phyloP scores from a whole-genome alignment of 768 basidiomycete genomes.

The Lactarius hatsudake region DNA sequence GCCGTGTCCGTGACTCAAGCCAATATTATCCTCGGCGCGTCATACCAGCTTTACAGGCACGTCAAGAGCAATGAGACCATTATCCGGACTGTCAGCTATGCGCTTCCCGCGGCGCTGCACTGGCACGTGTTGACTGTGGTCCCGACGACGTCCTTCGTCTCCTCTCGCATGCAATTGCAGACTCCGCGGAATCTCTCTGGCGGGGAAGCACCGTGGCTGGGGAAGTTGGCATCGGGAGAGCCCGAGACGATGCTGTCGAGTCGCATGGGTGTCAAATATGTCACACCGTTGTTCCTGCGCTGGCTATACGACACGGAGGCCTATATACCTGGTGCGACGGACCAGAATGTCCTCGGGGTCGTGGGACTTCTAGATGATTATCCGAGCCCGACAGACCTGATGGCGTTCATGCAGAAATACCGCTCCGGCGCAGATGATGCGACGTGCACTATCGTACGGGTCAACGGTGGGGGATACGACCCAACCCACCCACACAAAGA shows the following conservation, averaged over 20 bases:
- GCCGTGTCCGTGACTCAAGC: not conserved
- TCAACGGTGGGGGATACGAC: not conserved
- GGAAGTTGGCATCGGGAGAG: not conserved
- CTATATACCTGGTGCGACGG: not conserved
- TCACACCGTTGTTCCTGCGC: not conserved
- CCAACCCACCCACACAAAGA: not conserved
- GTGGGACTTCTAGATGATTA: not conserved
- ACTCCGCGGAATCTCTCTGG: not conserved
- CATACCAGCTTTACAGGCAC: not conserved
- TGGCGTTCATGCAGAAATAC: not conserved
- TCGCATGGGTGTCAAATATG: fast-evolving
- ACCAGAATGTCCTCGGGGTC: not conserved
- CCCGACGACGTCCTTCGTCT: not conserved
- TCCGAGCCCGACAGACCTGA: not conserved
- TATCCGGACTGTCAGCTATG: not conserved
- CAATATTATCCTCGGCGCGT: not conserved
- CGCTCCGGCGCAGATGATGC: not conserved
- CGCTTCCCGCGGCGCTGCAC: not conserved
- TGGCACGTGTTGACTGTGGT: not conserved
- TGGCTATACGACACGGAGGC: not conserved
- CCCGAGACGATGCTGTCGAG: not conserved
- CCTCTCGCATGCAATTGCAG: not conserved
- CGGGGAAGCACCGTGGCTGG: not conserved
- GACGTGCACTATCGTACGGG: no score
- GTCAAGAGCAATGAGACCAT: not conserved